Evolutionary conservation across 2,329 filamentous ascomycete species (phyloP), one percentile per base, ranked within the genome.

Genomic region (Talaromyces atroroseus): DNA sequence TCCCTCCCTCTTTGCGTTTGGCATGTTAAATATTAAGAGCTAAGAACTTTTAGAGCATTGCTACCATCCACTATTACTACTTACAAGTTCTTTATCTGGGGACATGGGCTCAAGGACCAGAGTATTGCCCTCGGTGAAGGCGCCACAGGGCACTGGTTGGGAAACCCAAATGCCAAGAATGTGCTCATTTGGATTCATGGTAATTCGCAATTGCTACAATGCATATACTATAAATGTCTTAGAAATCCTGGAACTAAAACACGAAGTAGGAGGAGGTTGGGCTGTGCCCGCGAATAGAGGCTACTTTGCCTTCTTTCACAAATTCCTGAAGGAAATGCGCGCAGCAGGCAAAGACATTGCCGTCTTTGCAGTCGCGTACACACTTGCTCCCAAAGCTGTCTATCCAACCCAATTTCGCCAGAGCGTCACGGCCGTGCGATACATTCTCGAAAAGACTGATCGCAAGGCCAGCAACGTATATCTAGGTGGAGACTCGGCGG

Each of bases 321-420:
- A 76, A 16, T 66, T 82, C 32, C 67, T 76, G 51, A 67, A 73
- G 38, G 67, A 72, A n/a, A 66, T 80, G 20, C 64, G 68, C n/a
- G 66, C 67, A 8, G 61, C 65, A 26, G 76, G 74, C 44, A 75
- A 80, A 52, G 71, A 73, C 32, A 68, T 81, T 29, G 74, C 80
- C 18, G 68, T 80, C 49, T 75, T 85, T 49, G 67, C 81, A 23
- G 73, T 84, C n/a, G 77, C 78, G 40, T 87, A 87, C 67, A 80
- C 79, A 24, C 76, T 85, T n/a, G 76, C 81, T 0, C 76, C 76
- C 0, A 60, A 68, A 11, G 74, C 68, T 6, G 68, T 68, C 1
- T 78, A 77, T 54, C 76, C 76, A 3, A 74, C 68, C 1, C 75
- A 77, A 57, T 63, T 78, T 18, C 66, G 65, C 29, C 71, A 78